Evolutionary conservation across 345 rosid genomes (phyloP).

Genomic region (Syzygium oleosum): DNA sequence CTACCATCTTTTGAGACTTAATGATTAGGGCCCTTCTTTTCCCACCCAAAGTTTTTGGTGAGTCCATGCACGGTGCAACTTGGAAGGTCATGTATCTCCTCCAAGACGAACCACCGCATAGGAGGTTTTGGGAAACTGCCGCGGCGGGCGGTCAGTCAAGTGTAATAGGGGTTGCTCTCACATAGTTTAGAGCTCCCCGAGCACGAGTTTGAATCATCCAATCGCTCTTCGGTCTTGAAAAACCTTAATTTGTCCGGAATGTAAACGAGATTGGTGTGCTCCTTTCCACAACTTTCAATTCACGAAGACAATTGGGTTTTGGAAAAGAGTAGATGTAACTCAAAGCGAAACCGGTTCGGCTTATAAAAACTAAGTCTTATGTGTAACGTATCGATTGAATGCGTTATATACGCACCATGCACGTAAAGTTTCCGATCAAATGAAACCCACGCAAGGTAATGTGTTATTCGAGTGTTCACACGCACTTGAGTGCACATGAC

Average conservation of each 20-base stretch:
- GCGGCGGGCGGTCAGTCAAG: not conserved
- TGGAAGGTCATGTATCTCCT: not conserved
- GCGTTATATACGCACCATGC: accelerated
- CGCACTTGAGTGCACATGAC: not conserved
- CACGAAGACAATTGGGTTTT: not conserved
- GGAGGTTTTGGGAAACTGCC: accelerated
- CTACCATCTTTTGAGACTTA: not conserved
- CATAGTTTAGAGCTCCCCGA: not conserved
- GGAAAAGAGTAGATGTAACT: not conserved
- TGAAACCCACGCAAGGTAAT: accelerated
- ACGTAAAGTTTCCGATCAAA: accelerated
- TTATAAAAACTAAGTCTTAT: not conserved
- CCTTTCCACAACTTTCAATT: not conserved
- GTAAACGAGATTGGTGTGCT: not conserved
- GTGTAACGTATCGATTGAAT: not conserved
- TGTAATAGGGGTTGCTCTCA: not conserved
- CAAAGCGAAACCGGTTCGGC: not conserved
- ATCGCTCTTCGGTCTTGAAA: not conserved
- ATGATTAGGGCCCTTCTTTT: not conserved
- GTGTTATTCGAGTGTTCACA: not conserved
- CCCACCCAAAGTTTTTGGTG: not conserved
- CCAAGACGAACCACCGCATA: not conserved
- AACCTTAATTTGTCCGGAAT: not conserved
- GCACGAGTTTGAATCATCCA: not conserved
- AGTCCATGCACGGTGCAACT: not conserved